Evolutionary conservation across 2,329 filamentous ascomycete species (phyloP).

Genomic region (Ophiostoma sp.): DNA sequence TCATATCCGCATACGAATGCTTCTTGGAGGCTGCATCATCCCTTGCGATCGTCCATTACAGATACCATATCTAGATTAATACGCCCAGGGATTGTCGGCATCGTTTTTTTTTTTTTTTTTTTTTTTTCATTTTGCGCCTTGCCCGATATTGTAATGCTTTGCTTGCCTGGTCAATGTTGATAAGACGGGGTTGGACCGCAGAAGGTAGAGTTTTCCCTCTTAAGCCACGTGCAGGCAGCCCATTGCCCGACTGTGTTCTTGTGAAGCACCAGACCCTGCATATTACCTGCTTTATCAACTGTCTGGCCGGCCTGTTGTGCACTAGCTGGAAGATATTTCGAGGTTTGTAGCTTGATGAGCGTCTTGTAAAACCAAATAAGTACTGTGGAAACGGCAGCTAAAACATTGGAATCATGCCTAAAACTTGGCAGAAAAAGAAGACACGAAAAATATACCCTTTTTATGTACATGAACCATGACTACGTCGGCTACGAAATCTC

Average conservation of each 20-base stretch:
- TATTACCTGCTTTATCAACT: not conserved
- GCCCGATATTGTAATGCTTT: not conserved
- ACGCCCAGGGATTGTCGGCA: not conserved
- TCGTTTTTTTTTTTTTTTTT: too few relatives aligned
- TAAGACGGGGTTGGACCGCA: not conserved
- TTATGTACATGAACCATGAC: too few relatives aligned
- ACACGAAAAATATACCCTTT: too few relatives aligned
- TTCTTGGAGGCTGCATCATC: not conserved
- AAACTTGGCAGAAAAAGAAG: too few relatives aligned
- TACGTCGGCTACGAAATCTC: too few relatives aligned
- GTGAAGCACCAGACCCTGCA: not conserved
- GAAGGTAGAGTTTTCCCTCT: not conserved
- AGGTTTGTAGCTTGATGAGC: too few relatives aligned
- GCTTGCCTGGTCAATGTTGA: not conserved
- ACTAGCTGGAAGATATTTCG: too few relatives aligned
- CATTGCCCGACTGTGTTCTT: not conserved
- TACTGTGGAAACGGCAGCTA: too few relatives aligned
- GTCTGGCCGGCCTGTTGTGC: too few relatives aligned
- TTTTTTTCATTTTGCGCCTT: not conserved
- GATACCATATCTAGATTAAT: not conserved
- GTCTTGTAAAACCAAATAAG: too few relatives aligned
- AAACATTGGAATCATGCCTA: too few relatives aligned
- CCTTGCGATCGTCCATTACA: not conserved
- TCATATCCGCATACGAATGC: too few relatives aligned
- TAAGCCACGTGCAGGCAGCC: not conserved